phyloP scores from a whole-genome alignment of 306 rosid species.

The Glycine tomentella region DNA sequence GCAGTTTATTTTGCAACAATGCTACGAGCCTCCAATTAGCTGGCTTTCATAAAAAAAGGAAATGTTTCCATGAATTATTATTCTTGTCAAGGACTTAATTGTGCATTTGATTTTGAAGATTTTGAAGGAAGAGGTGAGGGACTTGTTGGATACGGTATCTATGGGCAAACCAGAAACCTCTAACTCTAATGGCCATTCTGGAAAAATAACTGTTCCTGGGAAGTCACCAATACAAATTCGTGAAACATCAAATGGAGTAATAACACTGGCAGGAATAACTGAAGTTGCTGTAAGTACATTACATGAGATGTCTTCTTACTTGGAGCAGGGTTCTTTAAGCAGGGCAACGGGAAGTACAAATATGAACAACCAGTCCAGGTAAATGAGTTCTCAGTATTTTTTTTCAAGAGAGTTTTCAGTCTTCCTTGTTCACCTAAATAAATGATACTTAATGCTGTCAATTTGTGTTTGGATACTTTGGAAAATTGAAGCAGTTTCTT shows the following conservation, averaged over 20 bases:
- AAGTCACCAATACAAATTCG: conserved; percentile 76
- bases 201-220: conserved; percentile 63
- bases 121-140: conserved; percentile 84
- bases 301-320: conserved; percentile 77
- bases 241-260: conserved; percentile 77
- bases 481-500: conserved; percentile 27
- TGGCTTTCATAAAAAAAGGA: not conserved
- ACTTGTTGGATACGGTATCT: conserved; percentile 69
- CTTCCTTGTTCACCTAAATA: conserved; percentile 34
- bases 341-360: conserved; percentile 91
- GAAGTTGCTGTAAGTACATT: conserved; percentile 73
- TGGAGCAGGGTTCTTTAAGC: conserved; percentile 80
- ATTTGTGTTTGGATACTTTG: not conserved
- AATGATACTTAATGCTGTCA: conserved; percentile 20
- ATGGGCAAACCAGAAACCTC: conserved; percentile 62
- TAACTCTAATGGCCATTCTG: conserved; percentile 62
- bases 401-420: not conserved
- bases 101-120: conserved; percentile 64
- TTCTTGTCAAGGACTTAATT: conserved; percentile 34
- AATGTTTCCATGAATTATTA: conserved; percentile 32
- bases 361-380: conserved; percentile 93
- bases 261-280: conserved; percentile 76
- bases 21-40: conserved; percentile 24
- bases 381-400: conserved; percentile 12
- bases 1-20: conserved; percentile 35